phyloP scores from a whole-genome alignment of 345 rosid species.

The Eucalyptus pauciflora region DNA sequence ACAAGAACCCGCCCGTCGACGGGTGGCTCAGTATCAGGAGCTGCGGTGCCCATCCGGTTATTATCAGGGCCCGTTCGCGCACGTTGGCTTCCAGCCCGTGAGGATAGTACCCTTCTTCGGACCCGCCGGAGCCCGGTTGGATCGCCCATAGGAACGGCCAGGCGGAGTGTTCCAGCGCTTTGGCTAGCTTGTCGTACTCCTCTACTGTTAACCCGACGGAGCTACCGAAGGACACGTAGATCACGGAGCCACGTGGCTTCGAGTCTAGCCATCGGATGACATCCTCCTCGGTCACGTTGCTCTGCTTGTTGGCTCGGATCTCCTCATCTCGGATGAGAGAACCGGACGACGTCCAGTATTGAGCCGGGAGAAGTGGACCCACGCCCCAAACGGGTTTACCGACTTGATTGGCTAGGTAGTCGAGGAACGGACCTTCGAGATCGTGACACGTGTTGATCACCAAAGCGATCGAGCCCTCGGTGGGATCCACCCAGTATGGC shows the following conservation, averaged over 20 bases:
- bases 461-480: slow-evolving; percentile 9
- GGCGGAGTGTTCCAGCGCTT: not conserved
- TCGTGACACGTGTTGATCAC: slow-evolving; percentile 33
- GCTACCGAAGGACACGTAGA: slow-evolving; percentile 15
- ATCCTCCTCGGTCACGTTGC: slow-evolving; percentile 4
- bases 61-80: slow-evolving; percentile 15
- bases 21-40: slow-evolving; percentile 21
- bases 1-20: slow-evolving; percentile 23
- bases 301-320: not conserved
- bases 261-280: slow-evolving; percentile 11
- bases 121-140: not conserved
- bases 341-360: slow-evolving; percentile 8
- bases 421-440: slow-evolving; percentile 26
- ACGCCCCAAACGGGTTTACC: slow-evolving; percentile 24
- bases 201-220: not conserved
- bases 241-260: slow-evolving; percentile 9
- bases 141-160: slow-evolving; percentile 16
- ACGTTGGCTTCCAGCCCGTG: slow-evolving; percentile 1
- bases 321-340: not conserved
- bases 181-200: not conserved
- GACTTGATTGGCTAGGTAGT: slow-evolving; percentile 6
- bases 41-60: slow-evolving; percentile 34
- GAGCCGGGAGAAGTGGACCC: slow-evolving; percentile 20
- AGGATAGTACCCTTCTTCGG: not conserved
- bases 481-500: slow-evolving; percentile 24